These are phyloP conservation scores for Apiospora saccharicola DNA, from an alignment of 2,329 filamentous ascomycete species.

Conservation along the genomic window DNA sequence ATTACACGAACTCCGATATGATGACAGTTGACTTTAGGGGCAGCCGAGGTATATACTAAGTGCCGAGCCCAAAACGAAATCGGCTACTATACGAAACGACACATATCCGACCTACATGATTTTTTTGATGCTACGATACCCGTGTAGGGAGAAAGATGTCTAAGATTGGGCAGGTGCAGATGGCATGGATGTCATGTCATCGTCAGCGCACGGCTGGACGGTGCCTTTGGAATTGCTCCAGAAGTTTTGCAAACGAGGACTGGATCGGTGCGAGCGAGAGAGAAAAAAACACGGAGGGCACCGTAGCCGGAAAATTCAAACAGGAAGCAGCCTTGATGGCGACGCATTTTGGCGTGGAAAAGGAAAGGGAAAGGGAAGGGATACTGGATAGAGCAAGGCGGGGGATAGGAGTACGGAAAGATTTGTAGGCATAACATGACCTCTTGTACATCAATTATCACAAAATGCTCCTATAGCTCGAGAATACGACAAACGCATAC, in stretches of 20 bases:
- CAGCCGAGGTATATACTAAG: conserved; percentile 24
- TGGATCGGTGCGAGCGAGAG: no score
- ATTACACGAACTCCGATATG: not conserved
- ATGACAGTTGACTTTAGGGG: not conserved
- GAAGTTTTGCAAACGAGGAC: not conserved
- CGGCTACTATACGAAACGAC: not conserved
- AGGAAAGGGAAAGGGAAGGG: not conserved
- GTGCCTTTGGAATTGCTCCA: not conserved
- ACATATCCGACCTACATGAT: not conserved
- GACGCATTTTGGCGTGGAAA: not conserved
- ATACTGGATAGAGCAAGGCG: not conserved
- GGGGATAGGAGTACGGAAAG: conserved; percentile 11
- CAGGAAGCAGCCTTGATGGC: not conserved
- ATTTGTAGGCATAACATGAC: not conserved
- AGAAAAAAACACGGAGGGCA: no score
- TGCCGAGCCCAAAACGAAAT: conserved; percentile 30
- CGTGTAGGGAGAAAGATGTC: not conserved
- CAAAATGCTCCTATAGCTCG: not conserved
- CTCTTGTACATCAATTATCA: not conserved
- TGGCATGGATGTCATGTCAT: not conserved
- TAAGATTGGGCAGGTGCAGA: not conserved
- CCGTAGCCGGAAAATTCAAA: not conserved
- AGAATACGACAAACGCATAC: no score
- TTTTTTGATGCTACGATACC: not conserved
- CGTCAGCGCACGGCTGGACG: not conserved